Conservation (phyloP, 352 stramenopile species). For the Globisporangium takayamanum region DNA sequence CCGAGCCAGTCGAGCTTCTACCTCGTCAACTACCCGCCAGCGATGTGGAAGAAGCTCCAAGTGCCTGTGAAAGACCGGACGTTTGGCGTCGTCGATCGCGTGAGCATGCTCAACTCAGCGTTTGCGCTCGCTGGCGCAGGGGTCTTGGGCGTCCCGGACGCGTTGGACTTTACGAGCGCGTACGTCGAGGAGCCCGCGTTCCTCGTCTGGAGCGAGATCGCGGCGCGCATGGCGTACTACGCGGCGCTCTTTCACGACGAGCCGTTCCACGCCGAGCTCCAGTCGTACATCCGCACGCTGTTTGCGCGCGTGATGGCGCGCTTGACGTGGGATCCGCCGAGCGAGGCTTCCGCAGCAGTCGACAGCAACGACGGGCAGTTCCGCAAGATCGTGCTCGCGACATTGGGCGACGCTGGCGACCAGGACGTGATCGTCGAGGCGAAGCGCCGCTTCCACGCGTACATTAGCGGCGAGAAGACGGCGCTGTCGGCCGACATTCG, state of each 20-base stretch:
- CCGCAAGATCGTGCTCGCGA: constrained; percentile 49
- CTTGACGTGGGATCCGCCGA: constrained; percentile 41
- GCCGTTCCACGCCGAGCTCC: constrained; percentile 42
- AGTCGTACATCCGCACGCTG: constrained; percentile 46
- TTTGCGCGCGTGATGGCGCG: constrained; percentile 47
- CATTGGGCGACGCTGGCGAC: constrained; percentile 44
- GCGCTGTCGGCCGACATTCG: constrained; percentile 54
- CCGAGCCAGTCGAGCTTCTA: constrained; percentile 92
- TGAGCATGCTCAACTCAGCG: constrained; percentile 88
- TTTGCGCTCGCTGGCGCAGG: constrained; percentile 87
- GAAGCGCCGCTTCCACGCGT: constrained; percentile 46
- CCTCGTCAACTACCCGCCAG: constrained; percentile 89
- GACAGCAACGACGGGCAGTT: constrained; percentile 53
- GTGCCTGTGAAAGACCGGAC: constrained; percentile 37
- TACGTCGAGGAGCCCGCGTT: constrained; percentile 52
- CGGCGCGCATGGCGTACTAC: constrained; percentile 43
- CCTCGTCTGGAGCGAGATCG: constrained; percentile 67
- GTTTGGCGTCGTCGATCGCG: constrained; percentile 83
- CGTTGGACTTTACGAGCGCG: constrained; percentile 55
- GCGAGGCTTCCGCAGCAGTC: constrained; percentile 3
- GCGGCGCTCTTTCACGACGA: constrained; percentile 46
- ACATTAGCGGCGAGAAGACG: constrained; percentile 34
- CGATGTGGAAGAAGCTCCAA: constrained; percentile 81
- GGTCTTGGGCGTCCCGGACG: constrained; percentile 35
- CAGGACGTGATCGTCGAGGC: constrained; percentile 43